Evolutionary conservation across 495 filamentous ascomycete genomes (phyloP), one percentile per base, ranked within the genome.

Genomic region (Hypoxylon fragiforme): DNA sequence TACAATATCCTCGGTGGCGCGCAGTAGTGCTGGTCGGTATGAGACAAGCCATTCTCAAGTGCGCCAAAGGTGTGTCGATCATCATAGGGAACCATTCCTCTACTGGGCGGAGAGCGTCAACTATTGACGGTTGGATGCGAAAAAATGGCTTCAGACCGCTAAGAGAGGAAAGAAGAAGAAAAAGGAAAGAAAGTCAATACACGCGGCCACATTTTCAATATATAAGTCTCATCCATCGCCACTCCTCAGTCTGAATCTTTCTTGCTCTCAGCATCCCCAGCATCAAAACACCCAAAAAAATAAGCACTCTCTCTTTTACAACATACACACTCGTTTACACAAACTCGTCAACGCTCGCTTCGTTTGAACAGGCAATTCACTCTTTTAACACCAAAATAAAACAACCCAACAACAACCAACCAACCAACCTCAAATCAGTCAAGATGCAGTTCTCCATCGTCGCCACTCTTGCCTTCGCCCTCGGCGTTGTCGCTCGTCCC

Each of bases 371-470:
- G 20, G 35, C 21, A 18, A 50, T 54, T 48, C 30, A 28, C 44
- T 54, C 28, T 44, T 49, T 41, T 39, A 4, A 28, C 9, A 28
- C 9, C 24, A 28, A 28, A n/a, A n/a, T n/a, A n/a, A n/a, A 54
- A 37, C n/a, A 14, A 32, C 28, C 4, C 38, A 18, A 22, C 39
- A 45, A 45, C 35, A 30, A 54, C 51, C 48, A 52, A 46, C 56
- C 19, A 54, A 37, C 31, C 24, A 28, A 28, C 24, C n/a, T 28
- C 24, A 4, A 28, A 52, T 44, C 30, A 38, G 44, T 63, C 65
- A 67, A 68, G 6, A 68, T 68, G 65, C 65, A 61, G 60, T 65
- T 68, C 62, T 46, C 65, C 57, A 54, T 68, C 58, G 56, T 59
- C 12, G 49, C 65, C 53, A 50, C 56, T 54, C 48, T 68, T 52